Percentiles rank a stretch among this genome's conserved stretches.
Evolutionary conservation across 768 basidiomycete genomes (phyloP).

Genomic region (Lepiota brunneoincarnata): DNA sequence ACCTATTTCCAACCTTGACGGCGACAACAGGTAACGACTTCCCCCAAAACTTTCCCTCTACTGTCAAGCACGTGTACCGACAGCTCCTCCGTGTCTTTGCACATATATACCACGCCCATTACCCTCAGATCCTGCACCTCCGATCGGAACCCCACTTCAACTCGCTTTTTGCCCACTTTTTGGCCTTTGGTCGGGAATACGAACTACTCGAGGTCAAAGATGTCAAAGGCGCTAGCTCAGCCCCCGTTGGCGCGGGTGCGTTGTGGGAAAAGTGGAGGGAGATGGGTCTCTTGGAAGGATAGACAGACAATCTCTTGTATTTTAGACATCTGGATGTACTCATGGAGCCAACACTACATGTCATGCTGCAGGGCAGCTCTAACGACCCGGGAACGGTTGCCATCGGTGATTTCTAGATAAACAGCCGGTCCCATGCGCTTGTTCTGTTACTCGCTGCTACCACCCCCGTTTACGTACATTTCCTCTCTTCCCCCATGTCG

Average conservation of each 20-base stretch:
- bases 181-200: conserved; percentile 95
- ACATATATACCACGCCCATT: conserved; percentile 97
- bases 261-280: conserved; percentile 91
- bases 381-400: background rate
- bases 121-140: conserved; percentile 86
- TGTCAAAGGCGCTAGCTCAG: conserved; percentile 63
- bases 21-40: conserved; percentile 92
- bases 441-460: background rate
- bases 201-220: conserved; percentile 91
- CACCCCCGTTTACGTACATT: background rate
- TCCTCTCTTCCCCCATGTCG: conserved; percentile 51
- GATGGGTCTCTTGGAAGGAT: conserved; percentile 75
- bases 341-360: background rate
- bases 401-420: background rate
- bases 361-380: conserved; percentile 1
- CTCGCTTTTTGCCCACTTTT: conserved; percentile 96
- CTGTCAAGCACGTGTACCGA: conserved; percentile 92
- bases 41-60: conserved; percentile 82
- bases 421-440: conserved; percentile 1
- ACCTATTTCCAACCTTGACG: conserved; percentile 1
- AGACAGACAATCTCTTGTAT: conserved; percentile 5
- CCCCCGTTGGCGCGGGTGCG: conserved; percentile 70
- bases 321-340: background rate
- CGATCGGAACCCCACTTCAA: conserved; percentile 96
- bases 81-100: conserved; percentile 97